Conservation (phyloP, 2,329 filamentous ascomycete genomes). For the Fusarium papillatum region DNA sequence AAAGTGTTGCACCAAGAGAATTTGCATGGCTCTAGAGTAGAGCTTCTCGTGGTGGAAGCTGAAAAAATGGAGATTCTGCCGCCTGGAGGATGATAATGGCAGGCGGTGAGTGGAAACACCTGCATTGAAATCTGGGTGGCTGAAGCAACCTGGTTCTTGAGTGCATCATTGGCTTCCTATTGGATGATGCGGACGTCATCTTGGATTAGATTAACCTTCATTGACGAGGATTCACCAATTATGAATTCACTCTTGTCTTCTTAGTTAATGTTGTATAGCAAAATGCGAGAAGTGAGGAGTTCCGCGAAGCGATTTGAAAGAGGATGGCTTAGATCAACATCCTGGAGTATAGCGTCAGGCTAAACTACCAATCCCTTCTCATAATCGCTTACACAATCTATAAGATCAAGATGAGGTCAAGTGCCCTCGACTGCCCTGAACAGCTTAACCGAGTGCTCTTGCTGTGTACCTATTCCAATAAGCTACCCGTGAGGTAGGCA, state of each 20-base stretch:
- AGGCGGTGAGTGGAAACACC: neutral
- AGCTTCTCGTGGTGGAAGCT: conserved; percentile 11
- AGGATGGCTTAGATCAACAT: neutral
- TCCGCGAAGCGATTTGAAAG: neutral
- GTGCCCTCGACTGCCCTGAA: neutral
- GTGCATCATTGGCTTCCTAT: neutral
- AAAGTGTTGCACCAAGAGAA: conserved; percentile 28
- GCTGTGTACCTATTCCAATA: neutral
- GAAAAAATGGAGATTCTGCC: neutral
- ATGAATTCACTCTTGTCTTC: neutral
- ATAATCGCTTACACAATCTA: neutral
- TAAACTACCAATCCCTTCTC: neutral
- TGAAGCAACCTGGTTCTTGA: neutral
- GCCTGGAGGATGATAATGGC: neutral
- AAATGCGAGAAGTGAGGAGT: neutral
- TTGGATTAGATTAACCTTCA: neutral
- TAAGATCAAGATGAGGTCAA: neutral
- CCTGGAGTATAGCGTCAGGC: neutral
- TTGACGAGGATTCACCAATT: neutral
- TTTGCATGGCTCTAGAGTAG: conserved; percentile 24
- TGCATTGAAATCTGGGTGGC: neutral
- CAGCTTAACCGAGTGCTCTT: neutral
- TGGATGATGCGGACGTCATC: neutral
- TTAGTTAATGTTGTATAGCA: neutral
- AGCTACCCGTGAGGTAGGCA: neutral